Percentiles rank a stretch among this genome's conserved stretches.
These are phyloP conservation scores for Musa balbisiana DNA, from an alignment of 202 grass and related monocot species.

Conservation along the genomic window DNA sequence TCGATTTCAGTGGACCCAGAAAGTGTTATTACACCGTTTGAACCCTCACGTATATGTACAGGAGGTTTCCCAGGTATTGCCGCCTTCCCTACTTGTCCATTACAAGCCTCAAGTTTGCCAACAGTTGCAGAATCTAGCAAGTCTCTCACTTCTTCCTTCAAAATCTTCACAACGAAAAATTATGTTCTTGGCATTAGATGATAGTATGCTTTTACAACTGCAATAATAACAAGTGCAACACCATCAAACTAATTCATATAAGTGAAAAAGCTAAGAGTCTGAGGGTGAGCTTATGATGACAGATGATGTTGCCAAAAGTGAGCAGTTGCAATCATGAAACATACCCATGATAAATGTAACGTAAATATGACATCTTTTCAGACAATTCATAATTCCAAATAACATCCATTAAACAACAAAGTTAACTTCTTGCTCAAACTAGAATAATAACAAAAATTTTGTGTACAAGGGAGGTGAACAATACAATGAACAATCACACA, in stretches of 20 bases:
- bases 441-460: too few relatives aligned
- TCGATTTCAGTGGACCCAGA: constrained; percentile 83
- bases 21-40: constrained; percentile 92
- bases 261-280: background rate
- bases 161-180: constrained; percentile 42
- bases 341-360: too few relatives aligned
- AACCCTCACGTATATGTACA: constrained; percentile 93
- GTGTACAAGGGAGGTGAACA: too few relatives aligned
- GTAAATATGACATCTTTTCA: too few relatives aligned
- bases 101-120: constrained; percentile 64
- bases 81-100: constrained; percentile 49
- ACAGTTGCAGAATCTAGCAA: constrained; percentile 50
- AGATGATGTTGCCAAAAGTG: too few relatives aligned
- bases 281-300: too few relatives aligned
- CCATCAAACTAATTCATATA: background rate
- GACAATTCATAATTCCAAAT: too few relatives aligned
- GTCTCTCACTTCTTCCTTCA: constrained; percentile 99
- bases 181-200: background rate
- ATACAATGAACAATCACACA: too few relatives aligned
- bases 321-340: too few relatives aligned
- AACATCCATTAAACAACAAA: too few relatives aligned
- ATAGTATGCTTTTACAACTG: background rate
- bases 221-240: too few relatives aligned
- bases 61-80: constrained; percentile 72
- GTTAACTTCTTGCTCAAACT: too few relatives aligned